Conservation (phyloP, 1,284 basidiomycete genomes). For the Microbotryum violaceum region DNA sequence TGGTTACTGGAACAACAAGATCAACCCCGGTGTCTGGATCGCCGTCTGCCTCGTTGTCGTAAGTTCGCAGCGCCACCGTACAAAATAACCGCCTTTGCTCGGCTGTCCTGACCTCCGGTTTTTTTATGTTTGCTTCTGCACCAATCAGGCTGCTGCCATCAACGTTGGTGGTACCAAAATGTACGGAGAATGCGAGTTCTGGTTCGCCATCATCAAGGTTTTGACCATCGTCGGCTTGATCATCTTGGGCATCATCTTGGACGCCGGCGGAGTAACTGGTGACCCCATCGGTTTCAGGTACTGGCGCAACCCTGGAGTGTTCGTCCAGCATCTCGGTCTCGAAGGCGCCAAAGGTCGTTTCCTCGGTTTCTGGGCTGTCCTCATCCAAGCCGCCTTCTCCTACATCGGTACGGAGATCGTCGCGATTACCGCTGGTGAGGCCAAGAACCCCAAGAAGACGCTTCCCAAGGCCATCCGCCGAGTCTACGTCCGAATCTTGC, state of each 20-base stretch:
- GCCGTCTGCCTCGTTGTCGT: constrained; percentile 60
- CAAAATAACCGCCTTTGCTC: background rate
- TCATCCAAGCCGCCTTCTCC: constrained; percentile 61
- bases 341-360: constrained; percentile 43
- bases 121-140: background rate
- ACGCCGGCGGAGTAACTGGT: constrained; percentile 37
- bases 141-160: too few relatives aligned
- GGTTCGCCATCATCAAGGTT: constrained; percentile 52
- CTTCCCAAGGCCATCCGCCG: constrained; percentile 47
- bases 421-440: constrained; percentile 62
- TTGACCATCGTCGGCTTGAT: constrained; percentile 51
- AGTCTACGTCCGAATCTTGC: constrained; percentile 63
- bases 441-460: constrained; percentile 16
- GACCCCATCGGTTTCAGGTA: constrained; percentile 25
- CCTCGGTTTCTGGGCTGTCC: constrained; percentile 34
- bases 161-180: constrained; percentile 38
- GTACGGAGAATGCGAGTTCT: constrained; percentile 48
- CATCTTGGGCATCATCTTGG: constrained; percentile 51
- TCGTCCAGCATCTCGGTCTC: constrained; percentile 39
- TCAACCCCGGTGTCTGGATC: constrained; percentile 70
- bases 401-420: constrained; percentile 75
- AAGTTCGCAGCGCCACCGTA: background rate
- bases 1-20: constrained; percentile 45
- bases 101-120: background rate
- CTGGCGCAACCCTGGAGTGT: constrained; percentile 29